Conservation (phyloP, 148 eudicot genomes). For the Limonium bicolor region DNA sequence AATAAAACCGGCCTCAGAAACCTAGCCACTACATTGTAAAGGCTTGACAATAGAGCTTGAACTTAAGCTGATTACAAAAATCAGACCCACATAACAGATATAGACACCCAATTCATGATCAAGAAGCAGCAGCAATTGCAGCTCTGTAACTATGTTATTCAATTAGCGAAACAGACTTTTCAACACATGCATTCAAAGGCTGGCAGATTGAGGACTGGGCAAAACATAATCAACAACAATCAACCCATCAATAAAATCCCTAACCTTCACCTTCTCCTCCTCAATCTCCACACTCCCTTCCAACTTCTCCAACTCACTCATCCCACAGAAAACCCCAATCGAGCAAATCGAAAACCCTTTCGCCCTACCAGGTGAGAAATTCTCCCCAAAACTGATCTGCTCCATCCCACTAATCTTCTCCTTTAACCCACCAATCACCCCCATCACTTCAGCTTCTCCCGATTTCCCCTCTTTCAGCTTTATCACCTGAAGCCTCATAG, state of each 20-base stretch:
- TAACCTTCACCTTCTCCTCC: conserved; percentile 54
- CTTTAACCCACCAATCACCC: conserved; percentile 42
- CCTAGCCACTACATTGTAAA: too few species aligned
- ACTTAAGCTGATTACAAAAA: too few species aligned
- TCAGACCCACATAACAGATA: too few species aligned
- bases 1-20: too few species aligned
- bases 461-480: conserved; percentile 54
- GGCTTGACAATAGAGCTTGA: too few species aligned
- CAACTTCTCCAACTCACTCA: conserved; percentile 35
- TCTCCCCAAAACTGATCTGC: conserved; percentile 53
- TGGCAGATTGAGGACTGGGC: conserved; percentile 5
- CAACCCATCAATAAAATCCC: conserved; percentile 43
- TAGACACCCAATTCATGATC: too few species aligned
- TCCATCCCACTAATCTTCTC: conserved; percentile 23
- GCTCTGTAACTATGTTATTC: too few species aligned
- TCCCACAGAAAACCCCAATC: conserved; percentile 41
- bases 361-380: conserved; percentile 68
- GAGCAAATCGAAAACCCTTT: conserved; percentile 74
- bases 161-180: too few species aligned
- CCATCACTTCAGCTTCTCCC: conserved; percentile 41
- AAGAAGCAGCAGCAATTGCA: too few species aligned
- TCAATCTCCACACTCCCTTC: conserved; percentile 24
- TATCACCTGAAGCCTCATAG: conserved; percentile 43
- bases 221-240: conserved; percentile 56
- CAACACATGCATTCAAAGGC: conserved; percentile 4